Percentiles rank a stretch among this genome's conserved stretches.
Conservation (phyloP, 306 rosid species). For the Pyrus bretschneideri region DNA sequence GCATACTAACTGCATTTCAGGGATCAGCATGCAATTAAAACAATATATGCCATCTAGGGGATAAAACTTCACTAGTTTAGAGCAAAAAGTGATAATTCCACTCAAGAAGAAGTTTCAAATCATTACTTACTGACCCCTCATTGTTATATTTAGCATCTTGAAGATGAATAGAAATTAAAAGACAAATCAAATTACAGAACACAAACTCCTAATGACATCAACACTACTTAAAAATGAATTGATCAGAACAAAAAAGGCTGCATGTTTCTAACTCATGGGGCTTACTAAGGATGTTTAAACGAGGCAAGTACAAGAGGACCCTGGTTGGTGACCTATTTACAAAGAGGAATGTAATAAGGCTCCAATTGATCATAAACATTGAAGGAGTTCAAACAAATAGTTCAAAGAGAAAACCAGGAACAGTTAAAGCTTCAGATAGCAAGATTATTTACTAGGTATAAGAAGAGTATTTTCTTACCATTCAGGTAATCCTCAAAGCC, state of each 20-base stretch:
- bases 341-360: background rate
- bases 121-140: background rate
- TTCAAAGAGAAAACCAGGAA: background rate
- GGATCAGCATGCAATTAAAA: background rate
- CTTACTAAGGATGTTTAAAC: background rate
- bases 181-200: background rate
- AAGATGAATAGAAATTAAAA: background rate
- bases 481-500: constrained; percentile 76
- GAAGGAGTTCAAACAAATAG: background rate
- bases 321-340: background rate
- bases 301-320: background rate
- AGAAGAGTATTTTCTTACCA: constrained; percentile 38
- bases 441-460: background rate
- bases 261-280: background rate
- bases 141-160: background rate
- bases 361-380: background rate
- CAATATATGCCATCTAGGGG: background rate
- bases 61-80: background rate
- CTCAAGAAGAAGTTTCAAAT: background rate
- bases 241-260: background rate
- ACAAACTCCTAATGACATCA: background rate
- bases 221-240: background rate
- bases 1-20: background rate
- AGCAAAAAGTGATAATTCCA: background rate
- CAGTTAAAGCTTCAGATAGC: background rate